Base-by-base conservation (phyloP, 176 grass and related monocot species). In the Zoysia pacifica region DNA sequence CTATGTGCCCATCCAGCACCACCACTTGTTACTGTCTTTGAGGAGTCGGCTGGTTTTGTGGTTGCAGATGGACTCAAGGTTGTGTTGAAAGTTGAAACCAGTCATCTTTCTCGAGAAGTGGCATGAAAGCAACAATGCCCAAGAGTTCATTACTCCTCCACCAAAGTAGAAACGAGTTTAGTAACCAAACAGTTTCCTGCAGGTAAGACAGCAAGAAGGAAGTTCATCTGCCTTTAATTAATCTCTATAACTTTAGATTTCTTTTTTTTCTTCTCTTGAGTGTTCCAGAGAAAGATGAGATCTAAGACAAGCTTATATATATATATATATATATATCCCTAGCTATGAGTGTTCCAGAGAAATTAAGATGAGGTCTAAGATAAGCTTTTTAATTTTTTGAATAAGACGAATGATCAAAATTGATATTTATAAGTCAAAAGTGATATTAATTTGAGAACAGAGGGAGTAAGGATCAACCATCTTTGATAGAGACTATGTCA, bases 401-500 rank as follows among this genome's bases (percentile, higher is more conserved):
- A 28, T 28, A 28, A 28, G 0, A 28, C 28, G 28, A 28, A 28
- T 28, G 28, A 28, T 28, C 28, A 28, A 28, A 28, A 0, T 28
- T 28, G 28, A 28, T 28, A 28, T 28, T 28, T 28, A 0, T 28
- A 28, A 28, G 28, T 28, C 28, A 28, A 28, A 0, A 0, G 0
- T 0, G 28, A 28, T 0, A 28, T 28, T 0, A 28, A 28, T 28
- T 28, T 28, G 28, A 28, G 28, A 28, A 28, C 28, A 28, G 28
- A 28, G 0, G 0, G 28, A 28, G 28, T 28, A 76, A 74, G 75
- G 83, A 80, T 98, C 88, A 19, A 91, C 83, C 90, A 98, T 98
- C 73, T 86, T 85, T 77, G 67, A 77, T 52, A 98, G 66, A 64
- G 91, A 77, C 67, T 93, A 98, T 98, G 78, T 98, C 92, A 76